phyloP scores from a whole-genome alignment of 768 basidiomycete species.

The Termitomyces bulborhizus region DNA sequence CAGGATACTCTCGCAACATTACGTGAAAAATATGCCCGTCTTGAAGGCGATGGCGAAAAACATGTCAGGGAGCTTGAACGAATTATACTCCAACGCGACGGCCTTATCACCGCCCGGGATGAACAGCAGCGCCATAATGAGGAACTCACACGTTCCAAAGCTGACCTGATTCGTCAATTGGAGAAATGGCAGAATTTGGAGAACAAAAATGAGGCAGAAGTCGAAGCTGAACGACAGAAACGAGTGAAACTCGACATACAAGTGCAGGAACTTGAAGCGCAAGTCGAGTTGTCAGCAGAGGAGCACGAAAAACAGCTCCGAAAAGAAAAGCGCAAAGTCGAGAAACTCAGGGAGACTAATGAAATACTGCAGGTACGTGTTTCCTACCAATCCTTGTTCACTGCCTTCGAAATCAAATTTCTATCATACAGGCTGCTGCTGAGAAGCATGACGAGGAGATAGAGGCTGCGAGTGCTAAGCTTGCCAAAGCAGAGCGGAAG shows the following conservation, averaged over 20 bases:
- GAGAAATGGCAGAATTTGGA: conserved; percentile 67
- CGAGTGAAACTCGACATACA: conserved; percentile 52
- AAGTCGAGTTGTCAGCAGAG: conserved; percentile 28
- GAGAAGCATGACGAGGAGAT: conserved; percentile 29
- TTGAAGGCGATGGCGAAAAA: conserved; percentile 40
- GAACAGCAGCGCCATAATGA: conserved; percentile 53
- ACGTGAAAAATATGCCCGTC: conserved; percentile 43
- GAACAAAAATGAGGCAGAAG: conserved; percentile 53
- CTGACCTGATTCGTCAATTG: conserved; percentile 56
- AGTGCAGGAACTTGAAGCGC: conserved; percentile 39
- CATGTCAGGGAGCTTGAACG: conserved; percentile 51
- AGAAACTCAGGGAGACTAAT: conserved; percentile 34
- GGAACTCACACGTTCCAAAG: conserved; percentile 50
- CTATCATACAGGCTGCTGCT: conserved; percentile 28
- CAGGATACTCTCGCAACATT: conserved; percentile 34
- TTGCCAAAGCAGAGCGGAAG: conserved; percentile 34
- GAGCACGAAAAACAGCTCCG: conserved; percentile 28
- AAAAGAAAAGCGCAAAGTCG: conserved; percentile 35
- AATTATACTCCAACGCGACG: conserved; percentile 50
- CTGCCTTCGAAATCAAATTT: neutral
- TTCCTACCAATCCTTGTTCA: neutral
- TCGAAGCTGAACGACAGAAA: conserved; percentile 47
- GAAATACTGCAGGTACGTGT: conserved; percentile 40
- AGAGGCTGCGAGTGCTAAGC: conserved; percentile 25
- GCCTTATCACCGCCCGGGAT: conserved; percentile 40